A percentile compares a stretch with the other conserved stretches of the same genome.
Evolutionary conservation across 345 rosid genomes (phyloP).

Genomic region (Linum tenue): DNA sequence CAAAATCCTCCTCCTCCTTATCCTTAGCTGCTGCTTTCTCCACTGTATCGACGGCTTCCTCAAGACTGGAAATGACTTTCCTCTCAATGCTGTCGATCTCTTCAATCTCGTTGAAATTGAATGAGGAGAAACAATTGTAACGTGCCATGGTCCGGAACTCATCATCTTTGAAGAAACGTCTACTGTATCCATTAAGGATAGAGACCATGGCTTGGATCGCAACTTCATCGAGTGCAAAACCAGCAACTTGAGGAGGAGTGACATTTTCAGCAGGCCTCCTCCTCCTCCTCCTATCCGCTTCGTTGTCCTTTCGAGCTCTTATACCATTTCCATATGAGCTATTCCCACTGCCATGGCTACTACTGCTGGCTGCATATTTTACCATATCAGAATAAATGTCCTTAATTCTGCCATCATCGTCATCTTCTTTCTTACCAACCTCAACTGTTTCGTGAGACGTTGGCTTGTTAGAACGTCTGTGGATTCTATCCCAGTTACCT

Average conservation of each 20-base stretch:
- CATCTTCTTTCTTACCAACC: conserved; percentile 24
- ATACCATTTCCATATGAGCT: conserved; percentile 16
- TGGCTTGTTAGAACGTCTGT: conserved; percentile 16
- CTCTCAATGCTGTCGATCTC: conserved; percentile 21
- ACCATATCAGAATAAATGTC: conserved; percentile 30
- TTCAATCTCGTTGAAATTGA: conserved; percentile 17
- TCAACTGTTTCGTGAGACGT: conserved; percentile 17
- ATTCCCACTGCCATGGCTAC: conserved; percentile 14
- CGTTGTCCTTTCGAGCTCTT: conserved; percentile 22
- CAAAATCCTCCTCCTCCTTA: conserved; percentile 15
- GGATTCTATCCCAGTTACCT: conserved; percentile 13
- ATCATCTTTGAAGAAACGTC: conserved; percentile 33
- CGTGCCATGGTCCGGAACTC: conserved; percentile 31
- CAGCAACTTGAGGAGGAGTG: conserved; percentile 18
- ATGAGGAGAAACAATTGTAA: conserved; percentile 36
- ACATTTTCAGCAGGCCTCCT: conserved; percentile 11
- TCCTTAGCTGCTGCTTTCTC: conserved; percentile 28
- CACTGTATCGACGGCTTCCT: conserved; percentile 37
- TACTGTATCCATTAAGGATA: conserved; percentile 37
- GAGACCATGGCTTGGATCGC: conserved; percentile 50
- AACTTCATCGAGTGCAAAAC: conserved; percentile 52
- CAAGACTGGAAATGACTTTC: conserved; percentile 40
- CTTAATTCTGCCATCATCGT: conserved; percentile 1
- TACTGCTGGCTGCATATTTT: conserved; percentile 1
- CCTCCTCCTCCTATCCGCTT: conserved; percentile 12